Conservation (phyloP, 2,329 filamentous ascomycete species). For the Cylindrodendrum hubeiense region DNA sequence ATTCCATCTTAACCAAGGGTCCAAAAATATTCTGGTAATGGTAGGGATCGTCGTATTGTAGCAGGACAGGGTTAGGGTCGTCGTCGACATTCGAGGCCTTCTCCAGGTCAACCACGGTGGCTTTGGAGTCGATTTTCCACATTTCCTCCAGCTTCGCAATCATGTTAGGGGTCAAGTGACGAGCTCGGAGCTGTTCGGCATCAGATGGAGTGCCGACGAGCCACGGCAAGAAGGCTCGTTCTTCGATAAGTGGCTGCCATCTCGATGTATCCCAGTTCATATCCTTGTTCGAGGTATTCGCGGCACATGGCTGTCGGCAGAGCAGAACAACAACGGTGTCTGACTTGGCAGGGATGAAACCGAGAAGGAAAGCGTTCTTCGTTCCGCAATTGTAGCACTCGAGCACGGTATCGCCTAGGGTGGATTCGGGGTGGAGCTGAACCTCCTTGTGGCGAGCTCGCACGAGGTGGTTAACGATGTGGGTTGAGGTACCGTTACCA, state of each 20-base stretch:
- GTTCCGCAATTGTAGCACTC: conserved; percentile 99
- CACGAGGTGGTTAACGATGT: conserved; percentile 98
- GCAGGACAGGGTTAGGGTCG: conserved; percentile 90
- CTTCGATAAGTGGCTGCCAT: conserved; percentile 98
- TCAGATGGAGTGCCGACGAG: conserved; percentile 91
- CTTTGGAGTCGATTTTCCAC: conserved; percentile 95
- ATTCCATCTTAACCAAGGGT: conserved; percentile 97
- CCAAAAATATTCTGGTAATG: conserved; percentile 99
- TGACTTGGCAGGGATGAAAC: conserved; percentile 98
- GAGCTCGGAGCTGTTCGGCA: conserved; percentile 93
- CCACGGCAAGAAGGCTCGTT: conserved; percentile 95
- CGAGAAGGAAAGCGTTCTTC: conserved; percentile 98
- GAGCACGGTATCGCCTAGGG: conserved; percentile 93
- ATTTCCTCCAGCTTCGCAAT: conserved; percentile 97
- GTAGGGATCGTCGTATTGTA: conserved; percentile 96
- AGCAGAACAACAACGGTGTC: conserved; percentile 97
- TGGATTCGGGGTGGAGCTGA: conserved; percentile 92
- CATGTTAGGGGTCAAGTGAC: conserved; percentile 92
- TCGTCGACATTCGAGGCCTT: conserved; percentile 94
- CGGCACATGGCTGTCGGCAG: conserved; percentile 95
- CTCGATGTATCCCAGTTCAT: conserved; percentile 99
- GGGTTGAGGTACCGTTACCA: conserved; percentile 95
- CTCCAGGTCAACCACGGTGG: conserved; percentile 91
- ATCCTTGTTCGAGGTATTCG: conserved; percentile 95
- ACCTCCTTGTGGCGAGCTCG: conserved; percentile 99